These are phyloP conservation scores for Penicillium sp. DNA, from an alignment of 2,329 filamentous ascomycete species.

Conservation along the genomic window DNA sequence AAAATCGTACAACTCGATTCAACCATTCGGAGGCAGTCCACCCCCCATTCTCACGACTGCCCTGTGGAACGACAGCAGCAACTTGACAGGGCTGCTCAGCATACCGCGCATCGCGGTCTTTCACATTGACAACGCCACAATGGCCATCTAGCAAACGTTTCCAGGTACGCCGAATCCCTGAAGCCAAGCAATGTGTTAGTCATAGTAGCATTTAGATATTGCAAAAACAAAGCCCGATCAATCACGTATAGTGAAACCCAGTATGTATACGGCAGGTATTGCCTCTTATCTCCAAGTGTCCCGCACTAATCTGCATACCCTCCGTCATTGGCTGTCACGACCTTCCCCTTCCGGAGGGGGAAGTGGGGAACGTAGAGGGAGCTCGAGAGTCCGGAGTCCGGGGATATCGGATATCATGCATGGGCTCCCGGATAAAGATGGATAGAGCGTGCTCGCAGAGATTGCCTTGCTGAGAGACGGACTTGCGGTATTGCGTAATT, in stretches of 20 bases:
- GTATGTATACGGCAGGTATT: not conserved
- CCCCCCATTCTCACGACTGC: slow-evolving; percentile 43
- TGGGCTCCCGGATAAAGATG: not conserved
- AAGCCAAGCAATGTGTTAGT: not conserved
- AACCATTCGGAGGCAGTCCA: slow-evolving; percentile 48
- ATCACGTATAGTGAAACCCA: not conserved
- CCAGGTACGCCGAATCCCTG: slow-evolving; percentile 74
- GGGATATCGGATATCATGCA: slow-evolving; percentile 4
- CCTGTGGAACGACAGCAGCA: slow-evolving; percentile 73
- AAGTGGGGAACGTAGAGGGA: slow-evolving; percentile 27
- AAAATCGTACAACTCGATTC: slow-evolving; percentile 38
- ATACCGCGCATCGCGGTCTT: slow-evolving; percentile 62
- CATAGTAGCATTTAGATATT: not conserved
- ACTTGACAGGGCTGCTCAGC: slow-evolving; percentile 75
- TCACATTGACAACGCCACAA: slow-evolving; percentile 75
- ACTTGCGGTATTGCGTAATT: not conserved
- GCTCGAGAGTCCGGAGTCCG: slow-evolving; percentile 1
- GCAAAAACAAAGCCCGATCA: not conserved
- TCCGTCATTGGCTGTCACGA: slow-evolving; percentile 25
- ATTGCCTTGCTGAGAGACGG: not conserved
- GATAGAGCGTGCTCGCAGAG: not conserved
- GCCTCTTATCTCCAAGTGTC: not conserved
- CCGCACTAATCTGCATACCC: slow-evolving; percentile 3
- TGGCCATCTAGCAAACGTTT: slow-evolving; percentile 72
- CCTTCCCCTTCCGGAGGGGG: slow-evolving; percentile 31